Evolutionary conservation across 164 flowering plant genomes (phyloP).

Genomic region (Kalanchoe fedtschenkoi): DNA sequence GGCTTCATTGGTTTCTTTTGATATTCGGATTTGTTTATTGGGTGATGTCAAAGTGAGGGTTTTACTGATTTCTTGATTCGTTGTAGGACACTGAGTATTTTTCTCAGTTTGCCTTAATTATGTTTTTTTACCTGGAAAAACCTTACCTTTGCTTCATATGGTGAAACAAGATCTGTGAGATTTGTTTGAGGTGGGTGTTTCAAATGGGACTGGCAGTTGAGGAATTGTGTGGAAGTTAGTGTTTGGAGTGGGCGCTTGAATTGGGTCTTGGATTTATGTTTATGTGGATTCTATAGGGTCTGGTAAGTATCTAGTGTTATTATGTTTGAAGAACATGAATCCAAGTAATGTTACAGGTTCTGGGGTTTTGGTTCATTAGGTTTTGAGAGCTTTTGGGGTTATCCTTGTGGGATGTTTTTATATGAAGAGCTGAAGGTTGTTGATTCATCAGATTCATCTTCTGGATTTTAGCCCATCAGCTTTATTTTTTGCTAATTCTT

Average conservation of each 20-base stretch:
- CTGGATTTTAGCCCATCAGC: not conserved
- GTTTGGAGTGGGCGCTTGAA: no score
- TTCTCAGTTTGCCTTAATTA: no score
- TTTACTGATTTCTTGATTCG: not conserved
- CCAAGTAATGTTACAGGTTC: not conserved
- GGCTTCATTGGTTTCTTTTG: not conserved
- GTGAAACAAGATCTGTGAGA: conserved; percentile 1
- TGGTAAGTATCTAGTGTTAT: not conserved
- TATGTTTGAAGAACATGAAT: not conserved
- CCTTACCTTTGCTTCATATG: not conserved
- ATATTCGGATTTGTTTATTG: not conserved
- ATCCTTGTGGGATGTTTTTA: not conserved
- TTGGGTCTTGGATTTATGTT: not conserved
- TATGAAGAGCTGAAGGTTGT: no score
- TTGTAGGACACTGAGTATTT: not conserved
- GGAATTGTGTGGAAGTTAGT: not conserved
- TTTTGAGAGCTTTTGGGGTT: no score
- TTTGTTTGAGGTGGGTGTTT: no score
- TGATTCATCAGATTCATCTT: not conserved
- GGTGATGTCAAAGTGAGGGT: not conserved
- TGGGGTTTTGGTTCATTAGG: not conserved
- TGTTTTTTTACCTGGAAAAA: not conserved
- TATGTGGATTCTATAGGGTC: not conserved
- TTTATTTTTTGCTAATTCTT: no score
- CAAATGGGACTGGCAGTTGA: not conserved